A percentile compares a stretch with the other conserved stretches of the same genome.
Conservation (phyloP, 2,329 filamentous ascomycete species). For the Xylaria sp. region DNA sequence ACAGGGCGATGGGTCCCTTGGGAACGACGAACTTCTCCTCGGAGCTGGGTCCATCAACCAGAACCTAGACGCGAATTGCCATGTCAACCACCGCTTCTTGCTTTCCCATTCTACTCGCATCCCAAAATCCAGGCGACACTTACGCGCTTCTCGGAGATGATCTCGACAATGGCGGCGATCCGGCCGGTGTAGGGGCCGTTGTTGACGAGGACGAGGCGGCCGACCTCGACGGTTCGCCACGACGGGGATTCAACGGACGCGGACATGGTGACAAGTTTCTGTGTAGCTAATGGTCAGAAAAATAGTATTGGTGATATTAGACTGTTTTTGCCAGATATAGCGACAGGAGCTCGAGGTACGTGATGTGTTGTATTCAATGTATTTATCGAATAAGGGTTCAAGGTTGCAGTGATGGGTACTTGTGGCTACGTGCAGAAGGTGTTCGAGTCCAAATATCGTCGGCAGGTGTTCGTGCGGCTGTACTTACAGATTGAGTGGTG, state of each 20-base stretch:
- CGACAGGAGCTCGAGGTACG: slow-evolving; percentile 4
- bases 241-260: slow-evolving; percentile 82
- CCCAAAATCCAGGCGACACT: slow-evolving; percentile 55
- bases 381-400: slow-evolving; percentile 20
- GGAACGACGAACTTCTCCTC: slow-evolving; percentile 82
- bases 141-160: slow-evolving; percentile 99
- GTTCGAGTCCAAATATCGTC: neutral
- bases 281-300: slow-evolving; percentile 36
- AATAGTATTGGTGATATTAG: neutral
- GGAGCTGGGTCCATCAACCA: slow-evolving; percentile 92
- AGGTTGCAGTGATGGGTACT: slow-evolving; percentile 2
- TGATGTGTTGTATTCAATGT: neutral
- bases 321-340: neutral
- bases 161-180: slow-evolving; percentile 95
- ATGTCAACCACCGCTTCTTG: slow-evolving; percentile 45
- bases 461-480: slow-evolving; percentile 16
- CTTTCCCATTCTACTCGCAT: slow-evolving; percentile 24
- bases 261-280: slow-evolving; percentile 44
- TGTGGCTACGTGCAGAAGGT: slow-evolving; percentile 2
- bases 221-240: slow-evolving; percentile 98
- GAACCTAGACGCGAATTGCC: slow-evolving; percentile 70
- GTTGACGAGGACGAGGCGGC: slow-evolving; percentile 94
- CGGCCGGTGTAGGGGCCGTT: slow-evolving; percentile 83
- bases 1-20: slow-evolving; percentile 86
- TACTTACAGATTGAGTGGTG: slow-evolving; percentile 39